phyloP scores from a whole-genome alignment of 148 eudicot genomes.

The Camellia lanceoleosa region DNA sequence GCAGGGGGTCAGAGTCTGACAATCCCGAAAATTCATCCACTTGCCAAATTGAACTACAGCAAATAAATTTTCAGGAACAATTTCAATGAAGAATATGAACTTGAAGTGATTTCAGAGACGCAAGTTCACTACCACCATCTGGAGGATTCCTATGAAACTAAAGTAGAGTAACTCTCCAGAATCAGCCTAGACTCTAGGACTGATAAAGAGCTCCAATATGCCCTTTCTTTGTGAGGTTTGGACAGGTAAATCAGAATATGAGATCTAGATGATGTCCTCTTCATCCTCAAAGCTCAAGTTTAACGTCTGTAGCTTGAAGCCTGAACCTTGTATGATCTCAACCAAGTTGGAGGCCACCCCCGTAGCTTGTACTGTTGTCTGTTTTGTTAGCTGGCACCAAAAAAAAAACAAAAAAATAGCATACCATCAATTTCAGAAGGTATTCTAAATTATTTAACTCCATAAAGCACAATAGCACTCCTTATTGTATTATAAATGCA shows the following conservation, averaged over 20 bases:
- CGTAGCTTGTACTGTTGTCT: constrained; percentile 92
- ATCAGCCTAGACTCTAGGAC: constrained; percentile 4
- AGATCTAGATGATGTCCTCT: constrained; percentile 37
- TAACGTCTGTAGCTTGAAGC: constrained; percentile 72
- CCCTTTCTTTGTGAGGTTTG: not conserved
- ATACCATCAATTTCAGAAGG: not conserved
- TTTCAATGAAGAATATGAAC: not conserved
- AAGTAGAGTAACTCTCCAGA: not conserved
- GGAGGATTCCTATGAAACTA: not conserved
- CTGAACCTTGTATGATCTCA: constrained; percentile 77
- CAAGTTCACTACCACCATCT: not conserved
- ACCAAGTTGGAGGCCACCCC: constrained; percentile 88
- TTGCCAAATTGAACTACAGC: not conserved
- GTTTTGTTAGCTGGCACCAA: constrained; percentile 54
- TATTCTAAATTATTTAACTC: too few relatives aligned
- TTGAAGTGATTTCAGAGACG: not conserved
- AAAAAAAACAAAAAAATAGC: not conserved
- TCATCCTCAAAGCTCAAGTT: constrained; percentile 80
- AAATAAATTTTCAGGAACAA: not conserved
- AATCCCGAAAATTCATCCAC: too few relatives aligned
- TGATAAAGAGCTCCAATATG: not conserved
- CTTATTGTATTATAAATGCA: not conserved
- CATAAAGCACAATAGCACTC: not conserved
- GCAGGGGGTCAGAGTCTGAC: too few relatives aligned
- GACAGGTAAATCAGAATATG: not conserved